Evolutionary conservation across 2,329 filamentous ascomycete genomes (phyloP), one percentile per base, ranked within the genome.

Genomic region (Mollisia scopiformis): DNA sequence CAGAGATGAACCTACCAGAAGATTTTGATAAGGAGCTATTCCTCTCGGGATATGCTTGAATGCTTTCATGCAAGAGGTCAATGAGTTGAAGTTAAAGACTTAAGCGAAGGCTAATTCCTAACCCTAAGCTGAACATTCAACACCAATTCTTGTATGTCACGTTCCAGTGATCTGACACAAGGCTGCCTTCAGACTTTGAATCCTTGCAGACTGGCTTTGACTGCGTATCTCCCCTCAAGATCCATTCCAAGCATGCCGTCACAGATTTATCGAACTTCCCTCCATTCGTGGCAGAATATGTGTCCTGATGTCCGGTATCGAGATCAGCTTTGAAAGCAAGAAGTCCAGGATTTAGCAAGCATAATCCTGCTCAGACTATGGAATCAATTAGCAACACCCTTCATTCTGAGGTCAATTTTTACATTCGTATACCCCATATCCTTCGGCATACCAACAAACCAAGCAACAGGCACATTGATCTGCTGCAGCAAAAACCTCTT

Each of bases 91-190:
- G n/a, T n/a, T n/a, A n/a, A n/a, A n/a, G n/a, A n/a, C n/a, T n/a
- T n/a, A n/a, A n/a, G n/a, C n/a, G n/a, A n/a, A n/a, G n/a, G n/a
- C n/a, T n/a, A n/a, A n/a, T n/a, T n/a, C n/a, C n/a, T n/a, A n/a
- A n/a, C n/a, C n/a, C n/a, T n/a, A n/a, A n/a, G n/a, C n/a, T n/a
- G n/a, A n/a, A 27, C 2, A n/a, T 14, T 51, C 16, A 57, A n/a
- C 28, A 6, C 61, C 57, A 63, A 19, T 60, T 63, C 41, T 60
- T 60, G 31, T 46, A 63, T 10, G 51, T 59, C 37, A 59, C 56
- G 55, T 58, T 57, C 56, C 52, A 62, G 14, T 55, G 57, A 19
- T 63, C 49, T 6, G 50, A 47, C 13, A 53, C 54, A 30, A 60
- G 30, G 21, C 61, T 58, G 1, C 43, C 58, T 13, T 33, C 23